Evolutionary conservation across 768 basidiomycete genomes (phyloP), one percentile per base, ranked within the genome.

Genomic region (Phlebiopsis gigantea): DNA sequence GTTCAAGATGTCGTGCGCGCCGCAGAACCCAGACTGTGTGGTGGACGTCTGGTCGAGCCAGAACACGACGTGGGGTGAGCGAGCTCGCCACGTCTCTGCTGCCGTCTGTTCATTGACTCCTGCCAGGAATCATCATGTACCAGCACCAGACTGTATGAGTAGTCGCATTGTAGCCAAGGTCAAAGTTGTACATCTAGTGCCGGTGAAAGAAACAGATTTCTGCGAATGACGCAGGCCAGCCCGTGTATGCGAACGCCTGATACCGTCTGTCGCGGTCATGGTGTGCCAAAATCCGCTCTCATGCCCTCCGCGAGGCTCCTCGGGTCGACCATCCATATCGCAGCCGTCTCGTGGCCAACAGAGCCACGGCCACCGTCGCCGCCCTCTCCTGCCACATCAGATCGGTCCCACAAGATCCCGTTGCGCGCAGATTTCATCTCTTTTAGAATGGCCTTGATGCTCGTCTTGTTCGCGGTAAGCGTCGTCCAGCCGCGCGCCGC

Each of bases 391-490:
- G 68, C 28, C 62, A 62, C 28, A 64, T 62, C 39, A 31, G 59
- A 42, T 51, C 58, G 21, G 24, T 46, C 24, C 42, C 43, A 25
- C 39, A 51, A 56, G 26, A 59, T 60, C 12, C 60, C 59, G 12
- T 68, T 70, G 24, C 71, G 73, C 2, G 72, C 57, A 15, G 69
- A 64, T 55, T 75, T 79, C 69, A 92, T 78, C 68, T 87, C 87
- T 58, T 83, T 75, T 57, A 93, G 58, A n/a, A 94, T 74, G 22
- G 84, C 84, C 64, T 79, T 84, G 24, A 93, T 82, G 61, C 91
- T 91, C 28, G 85, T 78, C 61, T 82, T 77, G 62, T 96, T 95
- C 8, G 90, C 90, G 4, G 92, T 94, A 47, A 95, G 72, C n/a
- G 89, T 91, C 59, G 93, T 94, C 88, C 88, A 86, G 0, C 85